These are phyloP conservation scores for Cenchrus fungigraminus DNA, from an alignment of 176 grass and related monocot genomes.

Conservation along the genomic window DNA sequence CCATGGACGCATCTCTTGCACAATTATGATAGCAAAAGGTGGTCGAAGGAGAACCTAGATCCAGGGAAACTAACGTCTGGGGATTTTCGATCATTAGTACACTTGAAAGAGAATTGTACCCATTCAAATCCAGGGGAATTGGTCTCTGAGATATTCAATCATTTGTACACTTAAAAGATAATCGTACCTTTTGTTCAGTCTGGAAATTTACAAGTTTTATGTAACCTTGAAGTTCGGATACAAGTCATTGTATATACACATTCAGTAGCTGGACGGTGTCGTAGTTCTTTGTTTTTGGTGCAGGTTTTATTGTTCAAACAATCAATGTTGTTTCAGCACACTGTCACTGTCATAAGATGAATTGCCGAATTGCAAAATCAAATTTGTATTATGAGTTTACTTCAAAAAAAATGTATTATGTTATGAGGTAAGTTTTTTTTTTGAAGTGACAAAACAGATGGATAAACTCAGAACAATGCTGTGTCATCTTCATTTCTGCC, in stretches of 20 bases:
- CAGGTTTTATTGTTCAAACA: not conserved
- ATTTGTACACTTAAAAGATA: constrained; percentile 6
- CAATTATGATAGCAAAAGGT: not conserved
- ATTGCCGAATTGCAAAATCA: not conserved
- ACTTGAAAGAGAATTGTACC: not conserved
- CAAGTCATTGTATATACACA: constrained; percentile 2
- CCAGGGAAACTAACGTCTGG: not conserved
- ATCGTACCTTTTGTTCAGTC: not conserved
- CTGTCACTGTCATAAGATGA: not conserved
- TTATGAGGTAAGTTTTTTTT: not conserved
- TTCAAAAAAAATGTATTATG: too few relatives aligned
- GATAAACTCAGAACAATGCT: not conserved
- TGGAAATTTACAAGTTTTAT: constrained; percentile 1
- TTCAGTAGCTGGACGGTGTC: not conserved
- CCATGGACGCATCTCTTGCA: not conserved
- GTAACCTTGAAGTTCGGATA: not conserved
- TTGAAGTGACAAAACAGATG: not conserved
- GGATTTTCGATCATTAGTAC: constrained; percentile 16
- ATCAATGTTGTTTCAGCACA: not conserved
- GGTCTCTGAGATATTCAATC: not conserved
- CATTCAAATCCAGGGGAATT: not conserved
- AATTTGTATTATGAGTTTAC: not conserved
- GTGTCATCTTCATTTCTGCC: not conserved
- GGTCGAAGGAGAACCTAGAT: not conserved
- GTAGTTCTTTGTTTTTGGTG: not conserved